Conservation (phyloP, 2,329 filamentous ascomycete genomes). For the Phialemoniopsis sp. region DNA sequence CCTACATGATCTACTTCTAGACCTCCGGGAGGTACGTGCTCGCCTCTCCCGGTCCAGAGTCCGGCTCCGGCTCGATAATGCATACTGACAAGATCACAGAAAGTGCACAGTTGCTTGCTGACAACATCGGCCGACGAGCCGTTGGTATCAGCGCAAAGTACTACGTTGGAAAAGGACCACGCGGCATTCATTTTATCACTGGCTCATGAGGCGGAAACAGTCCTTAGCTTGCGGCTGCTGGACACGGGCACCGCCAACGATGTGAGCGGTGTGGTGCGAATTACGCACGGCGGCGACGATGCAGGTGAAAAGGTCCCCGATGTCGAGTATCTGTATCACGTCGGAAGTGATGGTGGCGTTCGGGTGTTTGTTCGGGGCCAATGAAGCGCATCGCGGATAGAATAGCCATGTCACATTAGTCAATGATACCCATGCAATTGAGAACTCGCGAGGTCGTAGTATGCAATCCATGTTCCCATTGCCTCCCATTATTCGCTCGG, state of each 20-base stretch:
- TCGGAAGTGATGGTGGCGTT: slow-evolving; percentile 73
- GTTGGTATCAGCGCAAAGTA: slow-evolving; percentile 56
- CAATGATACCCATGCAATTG: background rate
- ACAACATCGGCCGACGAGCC: slow-evolving; percentile 71
- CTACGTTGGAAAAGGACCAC: slow-evolving; percentile 66
- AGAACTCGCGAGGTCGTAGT: no score
- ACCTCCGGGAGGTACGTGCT: slow-evolving; percentile 57
- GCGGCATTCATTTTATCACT: slow-evolving; percentile 66
- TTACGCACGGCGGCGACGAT: slow-evolving; percentile 54
- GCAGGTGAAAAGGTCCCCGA: slow-evolving; percentile 36
- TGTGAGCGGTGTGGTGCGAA: slow-evolving; percentile 80
- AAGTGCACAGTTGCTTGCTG: slow-evolving; percentile 62
- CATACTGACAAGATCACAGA: slow-evolving; percentile 29
- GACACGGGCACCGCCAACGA: slow-evolving; percentile 88
- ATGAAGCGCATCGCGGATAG: slow-evolving; percentile 14
- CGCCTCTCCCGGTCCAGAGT: background rate
- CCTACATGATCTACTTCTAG: slow-evolving; percentile 53
- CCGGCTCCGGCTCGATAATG: background rate
- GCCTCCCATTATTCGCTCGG: no score
- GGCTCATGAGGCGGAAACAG: slow-evolving; percentile 70
- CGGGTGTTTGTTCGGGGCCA: slow-evolving; percentile 82
- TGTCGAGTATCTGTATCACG: slow-evolving; percentile 76
- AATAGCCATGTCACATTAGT: background rate
- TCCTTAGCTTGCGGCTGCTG: slow-evolving; percentile 69
- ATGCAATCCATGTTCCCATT: background rate